Evolutionary conservation across 495 filamentous ascomycete genomes (phyloP), one percentile per base, ranked within the genome.

Genomic region (Wilcoxina mikolae): DNA sequence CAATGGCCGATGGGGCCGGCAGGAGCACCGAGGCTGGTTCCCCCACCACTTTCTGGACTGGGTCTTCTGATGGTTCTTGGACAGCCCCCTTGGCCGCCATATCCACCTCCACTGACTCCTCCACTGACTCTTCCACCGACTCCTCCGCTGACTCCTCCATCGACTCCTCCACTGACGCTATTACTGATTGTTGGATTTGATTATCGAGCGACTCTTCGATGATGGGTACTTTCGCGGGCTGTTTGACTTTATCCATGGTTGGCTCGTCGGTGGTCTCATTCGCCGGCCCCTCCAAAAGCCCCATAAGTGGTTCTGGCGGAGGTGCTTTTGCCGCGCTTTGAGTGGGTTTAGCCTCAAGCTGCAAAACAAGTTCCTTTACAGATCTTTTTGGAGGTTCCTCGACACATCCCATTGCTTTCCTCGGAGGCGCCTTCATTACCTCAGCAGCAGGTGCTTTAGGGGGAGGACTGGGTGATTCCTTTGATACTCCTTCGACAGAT

Each of bases 351-450:
- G 15, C n/a, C 46, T 49, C 46, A 15, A 49, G 25, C 25, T 49
- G 46, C 27, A 11, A 11, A 23, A 49, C 46, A 29, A 49, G 46
- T 3, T 49, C 46, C 25, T 23, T 27, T 7, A 49, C 46, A 15
- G 46, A 49, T 2, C 46, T 27, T 23, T 49, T 49, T 10, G 46
- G 46, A 11, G 46, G 46, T 12, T 49, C 46, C 29, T 49, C 46
- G 9, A 49, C 46, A 29, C 10, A 28, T 10, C 46, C 46, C 46
- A 49, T 49, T 7, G 46, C 46, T 29, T 29, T 49, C 25, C 23
- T 46, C 23, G 2, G n/a, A 2, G 43, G 43, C 11, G 43, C 11
- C 23, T 39, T 39, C 4, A 39, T 12, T 3, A 18, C 12, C 20
- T 39, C 35, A 12, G 23, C 15, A 3, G 23, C 3, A 3, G n/a